phyloP scores from a whole-genome alignment of 1,284 basidiomycete species.

The Meira nashicola region DNA sequence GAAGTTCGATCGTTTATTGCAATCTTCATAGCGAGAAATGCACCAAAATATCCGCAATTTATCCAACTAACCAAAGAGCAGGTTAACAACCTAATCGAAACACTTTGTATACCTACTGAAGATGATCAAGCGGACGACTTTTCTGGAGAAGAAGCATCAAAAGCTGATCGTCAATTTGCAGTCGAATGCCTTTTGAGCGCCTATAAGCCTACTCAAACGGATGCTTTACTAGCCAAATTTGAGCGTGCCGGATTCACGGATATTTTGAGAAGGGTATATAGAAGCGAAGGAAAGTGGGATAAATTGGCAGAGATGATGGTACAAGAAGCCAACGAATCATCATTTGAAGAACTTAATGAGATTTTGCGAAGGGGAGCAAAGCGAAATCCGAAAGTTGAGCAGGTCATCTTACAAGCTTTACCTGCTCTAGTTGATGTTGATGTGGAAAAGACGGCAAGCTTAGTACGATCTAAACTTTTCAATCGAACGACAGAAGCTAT shows the following conservation, averaged over 20 bases:
- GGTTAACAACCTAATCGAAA: constrained; percentile 71
- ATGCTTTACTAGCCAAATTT: constrained; percentile 67
- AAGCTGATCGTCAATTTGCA: constrained; percentile 90
- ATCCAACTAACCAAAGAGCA: constrained; percentile 66
- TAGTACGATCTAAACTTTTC: constrained; percentile 66
- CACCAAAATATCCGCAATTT: constrained; percentile 93
- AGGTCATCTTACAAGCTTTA: constrained; percentile 61
- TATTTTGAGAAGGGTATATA: constrained; percentile 76
- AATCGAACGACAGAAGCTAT: constrained; percentile 61
- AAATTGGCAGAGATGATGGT: constrained; percentile 69
- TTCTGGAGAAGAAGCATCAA: constrained; percentile 63
- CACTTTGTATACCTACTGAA: constrained; percentile 59
- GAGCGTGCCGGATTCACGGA: constrained; percentile 81
- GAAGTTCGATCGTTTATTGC: constrained; percentile 66
- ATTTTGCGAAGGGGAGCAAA: constrained; percentile 56
- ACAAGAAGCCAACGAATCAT: constrained; percentile 65
- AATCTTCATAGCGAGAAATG: constrained; percentile 92
- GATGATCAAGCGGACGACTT: not conserved
- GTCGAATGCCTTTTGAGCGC: constrained; percentile 89
- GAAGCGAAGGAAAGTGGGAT: constrained; percentile 71
- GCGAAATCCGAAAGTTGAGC: constrained; percentile 23
- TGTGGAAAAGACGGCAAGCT: constrained; percentile 64
- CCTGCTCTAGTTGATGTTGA: constrained; percentile 65
- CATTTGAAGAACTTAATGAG: constrained; percentile 66
- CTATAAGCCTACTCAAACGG: constrained; percentile 75